These are phyloP conservation scores for Golubevia pallescens DNA, from an alignment of 1,284 basidiomycete genomes.

Conservation along the genomic window DNA sequence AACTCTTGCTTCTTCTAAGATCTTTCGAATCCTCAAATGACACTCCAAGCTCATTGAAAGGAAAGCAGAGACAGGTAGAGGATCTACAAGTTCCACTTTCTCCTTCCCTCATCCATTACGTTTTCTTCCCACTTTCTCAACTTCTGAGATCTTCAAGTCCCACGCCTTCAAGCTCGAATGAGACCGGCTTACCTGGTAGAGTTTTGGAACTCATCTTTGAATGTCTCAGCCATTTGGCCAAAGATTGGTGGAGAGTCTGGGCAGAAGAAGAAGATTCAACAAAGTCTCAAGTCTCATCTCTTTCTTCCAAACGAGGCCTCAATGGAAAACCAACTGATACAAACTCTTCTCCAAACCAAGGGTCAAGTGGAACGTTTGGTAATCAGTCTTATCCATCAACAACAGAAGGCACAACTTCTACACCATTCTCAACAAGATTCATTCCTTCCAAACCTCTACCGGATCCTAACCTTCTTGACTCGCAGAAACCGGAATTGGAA, in stretches of 20 bases:
- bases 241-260: constrained; percentile 52
- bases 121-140: constrained; percentile 55
- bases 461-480: too few species aligned
- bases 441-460: background rate
- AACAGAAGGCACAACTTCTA: background rate
- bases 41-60: background rate
- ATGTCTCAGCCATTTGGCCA: constrained; percentile 24
- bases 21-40: background rate
- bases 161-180: background rate
- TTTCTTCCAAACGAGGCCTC: too few species aligned
- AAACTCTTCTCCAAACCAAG: too few species aligned
- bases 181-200: constrained; percentile 24
- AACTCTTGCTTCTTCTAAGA: background rate
- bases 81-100: constrained; percentile 9
- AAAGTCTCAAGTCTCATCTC: too few species aligned
- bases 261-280: background rate
- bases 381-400: too few species aligned
- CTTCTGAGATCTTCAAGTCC: constrained; percentile 21
- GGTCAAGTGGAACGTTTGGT: too few species aligned
- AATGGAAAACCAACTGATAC: too few species aligned
- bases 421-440: background rate
- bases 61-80: too few species aligned
- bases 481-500: background rate
- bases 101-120: constrained; percentile 41
- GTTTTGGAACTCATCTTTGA: constrained; percentile 22